Evolutionary conservation across 2,329 filamentous ascomycete species (phyloP).

Genomic region (Sclerotinia nivalis): DNA sequence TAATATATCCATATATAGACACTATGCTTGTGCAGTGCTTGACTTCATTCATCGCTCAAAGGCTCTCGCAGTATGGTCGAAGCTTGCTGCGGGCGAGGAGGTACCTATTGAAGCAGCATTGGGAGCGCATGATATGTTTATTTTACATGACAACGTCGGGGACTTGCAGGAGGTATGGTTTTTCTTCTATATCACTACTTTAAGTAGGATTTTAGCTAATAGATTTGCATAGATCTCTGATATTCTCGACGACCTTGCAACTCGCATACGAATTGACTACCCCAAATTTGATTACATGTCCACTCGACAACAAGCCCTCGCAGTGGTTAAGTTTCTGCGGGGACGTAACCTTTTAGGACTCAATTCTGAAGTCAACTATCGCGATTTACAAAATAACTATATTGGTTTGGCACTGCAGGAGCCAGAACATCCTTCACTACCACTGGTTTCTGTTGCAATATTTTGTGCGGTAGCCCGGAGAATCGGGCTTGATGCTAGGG

Average conservation of each 20-base stretch:
- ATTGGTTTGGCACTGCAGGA: constrained; percentile 78
- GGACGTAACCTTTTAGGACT: constrained; percentile 69
- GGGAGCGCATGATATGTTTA: constrained; percentile 86
- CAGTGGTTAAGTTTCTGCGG: constrained; percentile 69
- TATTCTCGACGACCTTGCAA: constrained; percentile 65
- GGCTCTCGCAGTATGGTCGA: constrained; percentile 76
- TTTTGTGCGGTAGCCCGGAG: constrained; percentile 78
- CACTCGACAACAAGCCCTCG: constrained; percentile 66
- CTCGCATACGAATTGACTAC: constrained; percentile 54
- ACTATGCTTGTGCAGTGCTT: constrained; percentile 73
- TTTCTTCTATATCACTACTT: not conserved
- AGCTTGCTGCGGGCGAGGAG: constrained; percentile 51
- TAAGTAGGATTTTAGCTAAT: not conserved
- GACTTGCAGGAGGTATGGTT: constrained; percentile 66
- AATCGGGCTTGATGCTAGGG: constrained; percentile 73
- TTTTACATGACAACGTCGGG: constrained; percentile 69
- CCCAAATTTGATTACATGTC: constrained; percentile 56
- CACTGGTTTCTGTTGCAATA: constrained; percentile 82
- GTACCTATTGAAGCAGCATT: constrained; percentile 71
- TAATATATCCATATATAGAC: constrained; percentile 49
- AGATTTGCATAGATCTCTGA: constrained; percentile 52
- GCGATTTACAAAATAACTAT: constrained; percentile 82
- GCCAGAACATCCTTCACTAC: constrained; percentile 74
- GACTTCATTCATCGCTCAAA: constrained; percentile 78
- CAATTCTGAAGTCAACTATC: constrained; percentile 65